These are phyloP conservation scores for Oryza coarctata DNA, from an alignment of 176 grass and related monocot genomes.

Conservation along the genomic window DNA sequence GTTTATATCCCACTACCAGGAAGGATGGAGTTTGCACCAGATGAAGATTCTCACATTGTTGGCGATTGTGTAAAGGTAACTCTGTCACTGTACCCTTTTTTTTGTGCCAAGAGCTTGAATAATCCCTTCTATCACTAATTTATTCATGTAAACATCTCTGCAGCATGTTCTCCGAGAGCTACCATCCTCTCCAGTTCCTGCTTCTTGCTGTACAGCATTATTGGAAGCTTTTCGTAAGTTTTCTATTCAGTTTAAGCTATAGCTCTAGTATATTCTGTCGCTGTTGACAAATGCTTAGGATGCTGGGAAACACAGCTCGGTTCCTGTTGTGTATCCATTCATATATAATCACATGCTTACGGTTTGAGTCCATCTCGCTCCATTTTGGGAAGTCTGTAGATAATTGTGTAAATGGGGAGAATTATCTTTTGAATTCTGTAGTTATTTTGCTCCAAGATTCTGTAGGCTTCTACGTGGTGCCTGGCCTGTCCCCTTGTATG, in stretches of 20 bases:
- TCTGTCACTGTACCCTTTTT: conserved; percentile 14
- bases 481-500: background rate
- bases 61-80: conserved; percentile 98
- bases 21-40: conserved; percentile 75
- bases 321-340: background rate
- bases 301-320: background rate
- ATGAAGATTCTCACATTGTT: conserved; percentile 92
- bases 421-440: background rate
- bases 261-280: conserved; percentile 3
- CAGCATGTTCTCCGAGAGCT: conserved; percentile 97
- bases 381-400: background rate
- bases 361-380: background rate
- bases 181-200: conserved; percentile 95
- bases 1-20: conserved; percentile 59
- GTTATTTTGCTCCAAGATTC: conserved; percentile 23
- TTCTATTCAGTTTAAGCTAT: conserved; percentile 11
- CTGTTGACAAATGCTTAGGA: background rate
- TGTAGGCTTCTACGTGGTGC: conserved; percentile 13
- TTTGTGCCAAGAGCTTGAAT: background rate
- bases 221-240: conserved; percentile 94
- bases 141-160: conserved; percentile 23
- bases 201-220: conserved; percentile 90
- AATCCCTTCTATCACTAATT: conserved; percentile 18
- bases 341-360: background rate
- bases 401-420: background rate